Base-by-base conservation (phyloP, 768 basidiomycete species). In the Gelatoporia subvermispora region DNA sequence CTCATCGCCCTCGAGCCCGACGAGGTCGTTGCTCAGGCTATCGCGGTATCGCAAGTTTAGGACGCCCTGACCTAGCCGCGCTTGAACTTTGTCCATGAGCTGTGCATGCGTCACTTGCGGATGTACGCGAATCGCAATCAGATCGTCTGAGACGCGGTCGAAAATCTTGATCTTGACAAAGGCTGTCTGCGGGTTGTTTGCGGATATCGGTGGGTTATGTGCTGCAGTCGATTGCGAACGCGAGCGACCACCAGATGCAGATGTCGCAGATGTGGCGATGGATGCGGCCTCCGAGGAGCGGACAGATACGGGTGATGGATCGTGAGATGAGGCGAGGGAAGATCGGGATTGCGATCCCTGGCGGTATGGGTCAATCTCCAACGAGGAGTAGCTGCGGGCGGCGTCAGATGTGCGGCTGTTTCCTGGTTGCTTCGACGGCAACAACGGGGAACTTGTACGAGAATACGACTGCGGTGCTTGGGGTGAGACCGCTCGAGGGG, bases 131-230 rank as follows among this genome's bases (percentile, higher is more conserved):
- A 98, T 96, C 3, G 96, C 96, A 54, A 98, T 93, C 47, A 98
- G 72, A 65, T 99, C 96, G 62, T 98, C 94, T 21, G 92, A 85
- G 48, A 85, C 76, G 35, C 89, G 81, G 69, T 96, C 90, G 65
- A 96, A 96, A 39, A 99, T 92, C 71, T 99, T 99, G 71, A 99
- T 96, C 72, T 98, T 99, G 56, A 98, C 78, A 68, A 93, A 98
- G 20, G 94, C 88, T 13, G 84, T 82, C 60, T 89, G 85, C 4
- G 84, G 81, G 53, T 88, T 88, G 39, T 77, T 78, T 16, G 84
- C 80, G 43, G 88, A 91, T 58, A 91, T 86, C 18, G 83, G 74
- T 10, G 88, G 87, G 24, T 72, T 79, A 59, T 81, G 88, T 45
- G 80, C 59, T 3, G 77, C 75, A 18, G 69, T 72, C 22, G 85